A percentile compares a stretch with the other conserved stretches of the same genome.
Conservation (phyloP, 2,329 filamentous ascomycete genomes). For the Aureobasidium subglaciale region DNA sequence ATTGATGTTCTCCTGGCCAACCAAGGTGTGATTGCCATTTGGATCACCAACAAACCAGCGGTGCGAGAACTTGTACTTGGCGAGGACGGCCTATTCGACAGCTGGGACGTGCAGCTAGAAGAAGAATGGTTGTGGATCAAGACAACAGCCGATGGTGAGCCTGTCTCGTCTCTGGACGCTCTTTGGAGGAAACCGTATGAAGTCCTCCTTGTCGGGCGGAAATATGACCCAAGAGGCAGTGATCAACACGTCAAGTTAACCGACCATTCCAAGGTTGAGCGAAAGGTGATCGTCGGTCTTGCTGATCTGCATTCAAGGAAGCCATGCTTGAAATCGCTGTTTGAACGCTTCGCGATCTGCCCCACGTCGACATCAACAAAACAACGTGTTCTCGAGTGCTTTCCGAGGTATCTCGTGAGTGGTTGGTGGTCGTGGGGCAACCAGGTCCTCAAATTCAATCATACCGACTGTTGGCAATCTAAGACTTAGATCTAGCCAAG, state of each 20-base stretch:
- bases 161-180: slow-evolving; percentile 54
- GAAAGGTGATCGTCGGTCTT: slow-evolving; percentile 59
- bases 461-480: slow-evolving; percentile 43
- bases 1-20: slow-evolving; percentile 47
- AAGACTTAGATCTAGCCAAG: slow-evolving; percentile 5
- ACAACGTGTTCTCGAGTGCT: slow-evolving; percentile 63
- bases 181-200: slow-evolving; percentile 72
- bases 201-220: slow-evolving; percentile 55
- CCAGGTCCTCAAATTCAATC: slow-evolving; percentile 64
- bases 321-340: slow-evolving; percentile 57
- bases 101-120: slow-evolving; percentile 58
- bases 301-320: slow-evolving; percentile 75
- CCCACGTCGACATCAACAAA: slow-evolving; percentile 39
- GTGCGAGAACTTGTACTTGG: slow-evolving; percentile 49
- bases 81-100: slow-evolving; percentile 53
- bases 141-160: slow-evolving; percentile 57
- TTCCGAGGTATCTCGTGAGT: slow-evolving; percentile 64
- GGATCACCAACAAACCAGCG: slow-evolving; percentile 67
- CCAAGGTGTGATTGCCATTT: slow-evolving; percentile 59
- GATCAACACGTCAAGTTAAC: slow-evolving; percentile 15
- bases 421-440: slow-evolving; percentile 78
- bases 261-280: slow-evolving; percentile 26
- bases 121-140: slow-evolving; percentile 79
- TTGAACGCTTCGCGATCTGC: slow-evolving; percentile 30
- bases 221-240: slow-evolving; percentile 9